Base-by-base conservation (phyloP, 495 filamentous ascomycete genomes). In the Aspergillus sclerotioniger region DNA sequence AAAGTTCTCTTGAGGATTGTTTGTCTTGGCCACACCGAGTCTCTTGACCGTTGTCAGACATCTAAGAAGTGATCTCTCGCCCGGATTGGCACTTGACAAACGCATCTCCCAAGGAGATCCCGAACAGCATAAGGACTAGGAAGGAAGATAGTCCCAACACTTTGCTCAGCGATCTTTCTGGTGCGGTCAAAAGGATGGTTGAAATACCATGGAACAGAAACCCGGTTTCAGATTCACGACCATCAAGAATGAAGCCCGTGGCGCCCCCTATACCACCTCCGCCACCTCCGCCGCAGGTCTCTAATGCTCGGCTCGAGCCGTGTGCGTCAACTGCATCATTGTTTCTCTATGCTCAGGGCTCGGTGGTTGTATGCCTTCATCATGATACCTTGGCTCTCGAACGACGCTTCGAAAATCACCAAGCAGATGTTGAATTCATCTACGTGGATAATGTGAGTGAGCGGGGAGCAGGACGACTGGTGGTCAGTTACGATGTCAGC, bases 391-490 rank as follows among this genome's bases (percentile, higher is more conserved):
- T 98, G 41, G 90, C 89, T 37, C 84, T 97, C 57, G 95, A 98
- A 63, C 83, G 92, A 45, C 82, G 89, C 5, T 98, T 98, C 70
- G 84, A 89, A 16, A 82, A 84, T 53, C 94, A 98, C 49, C 57
- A 59, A 33, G 90, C 96, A 51, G 86, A 92, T 57, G 85, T 98
- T 15, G 76, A 84, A 28, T 82, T 96, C 61, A 82, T 98, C 25
- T 87, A 89, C 20, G 90, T 92, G 51, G 94, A 98, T 70, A 98
- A 94, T 74, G 85, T 89, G 53, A 98, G 92, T 72, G 93, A 96
- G 56, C 80, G 87, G 51, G 91, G 91, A 35, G 85, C 88, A 0
- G 93, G 93, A 12, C 77, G 91, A 60, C 74, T 96, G 59, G 91
- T 96, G 8, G 90, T 97, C 49, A 97, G 92, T 75, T 95, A 96